phyloP scores from a whole-genome alignment of 768 basidiomycete genomes.

The Lactarius tabidus region DNA sequence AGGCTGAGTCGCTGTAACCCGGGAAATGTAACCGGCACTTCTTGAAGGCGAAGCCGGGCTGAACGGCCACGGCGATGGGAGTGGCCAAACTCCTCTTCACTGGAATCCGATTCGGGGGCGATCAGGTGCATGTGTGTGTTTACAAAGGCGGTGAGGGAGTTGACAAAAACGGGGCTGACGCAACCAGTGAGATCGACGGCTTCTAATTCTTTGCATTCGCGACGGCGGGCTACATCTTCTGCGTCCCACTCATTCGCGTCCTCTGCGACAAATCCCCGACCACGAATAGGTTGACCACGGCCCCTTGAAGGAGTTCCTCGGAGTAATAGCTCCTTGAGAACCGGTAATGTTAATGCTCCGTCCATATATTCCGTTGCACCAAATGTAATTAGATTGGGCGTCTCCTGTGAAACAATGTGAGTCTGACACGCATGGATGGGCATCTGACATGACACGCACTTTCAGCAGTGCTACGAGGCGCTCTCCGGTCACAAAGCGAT shows the following conservation, averaged over 20 bases:
- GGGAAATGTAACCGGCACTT: slow-evolving; percentile 59
- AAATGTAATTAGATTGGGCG: slow-evolving; percentile 79
- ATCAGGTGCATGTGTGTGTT: slow-evolving; percentile 52
- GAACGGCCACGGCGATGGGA: slow-evolving; percentile 29
- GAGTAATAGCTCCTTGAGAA: slow-evolving; percentile 86
- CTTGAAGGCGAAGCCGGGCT: slow-evolving; percentile 36
- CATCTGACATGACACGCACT: slow-evolving; percentile 38
- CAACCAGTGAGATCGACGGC: slow-evolving; percentile 95
- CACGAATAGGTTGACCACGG: slow-evolving; percentile 63
- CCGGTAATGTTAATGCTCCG: slow-evolving; percentile 76
- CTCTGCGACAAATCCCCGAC: slow-evolving; percentile 46
- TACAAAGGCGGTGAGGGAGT: slow-evolving; percentile 82
- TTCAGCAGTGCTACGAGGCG: slow-evolving; percentile 76
- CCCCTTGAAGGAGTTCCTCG: slow-evolving; percentile 72
- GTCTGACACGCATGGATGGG: slow-evolving; percentile 5
- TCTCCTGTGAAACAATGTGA: slow-evolving; percentile 55
- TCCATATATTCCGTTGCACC: slow-evolving; percentile 99
- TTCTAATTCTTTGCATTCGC: slow-evolving; percentile 56
- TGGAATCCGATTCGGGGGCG: slow-evolving; percentile 43
- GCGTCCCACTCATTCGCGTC: slow-evolving; percentile 63
- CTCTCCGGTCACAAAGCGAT: slow-evolving; percentile 90
- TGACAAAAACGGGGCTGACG: slow-evolving; percentile 85
- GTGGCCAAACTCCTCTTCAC: slow-evolving; percentile 35
- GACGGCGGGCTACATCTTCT: slow-evolving; percentile 68
- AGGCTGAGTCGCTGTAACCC: slow-evolving; percentile 74